Evolutionary conservation across 2,329 filamentous ascomycete genomes (phyloP), one percentile per base, ranked within the genome.

Genomic region (Diaporthe batatas): DNA sequence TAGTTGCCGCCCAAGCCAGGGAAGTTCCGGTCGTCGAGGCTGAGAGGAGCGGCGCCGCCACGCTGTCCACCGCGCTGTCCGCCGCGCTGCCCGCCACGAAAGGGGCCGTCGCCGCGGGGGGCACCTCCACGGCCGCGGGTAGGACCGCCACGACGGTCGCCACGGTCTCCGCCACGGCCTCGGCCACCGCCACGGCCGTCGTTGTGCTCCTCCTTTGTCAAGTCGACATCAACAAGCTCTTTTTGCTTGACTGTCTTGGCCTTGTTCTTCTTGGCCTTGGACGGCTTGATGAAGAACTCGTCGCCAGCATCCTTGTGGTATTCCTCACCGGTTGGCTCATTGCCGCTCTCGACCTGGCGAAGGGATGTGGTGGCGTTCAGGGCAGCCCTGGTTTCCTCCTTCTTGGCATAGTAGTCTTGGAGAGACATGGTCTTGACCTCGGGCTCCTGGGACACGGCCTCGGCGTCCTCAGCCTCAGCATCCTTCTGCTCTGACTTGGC

Each of bases 391-490:
- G 95, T 96, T 87, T 90, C 88, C 73, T 88, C 88, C 79, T 83
- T 85, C 84, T 91, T 87, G 81, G 91, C 93, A 70, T 97, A 90
- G 88, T 98, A 99, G 78, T 96, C 93, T 80, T 90, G 87, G 86
- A 95, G 98, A 71, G 95, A 96, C 87, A 97, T 92, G 87, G 89
- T 91, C 90, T 96, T 97, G 84, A 97, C 94, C 85, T 95, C 92
- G 65, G 90, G 88, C 85, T 94, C 91, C 75, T 87, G 86, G 68
- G 64, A 47, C 79, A 84, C 84, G 59, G 77, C 80, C 75, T 79
- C 79, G 77, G 87, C 77, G 23, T 79, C 82, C 75, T 81, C 89
- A 54, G 82, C 83, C 68, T 84, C 81, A 70, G 86, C 88, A 75
- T 94, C 93, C 86, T 93, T 94, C 86, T 94, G 90, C 81, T 98